These are phyloP conservation scores for Nicotiana undulata DNA, from an alignment of 257 asterid genomes.

Conservation along the genomic window DNA sequence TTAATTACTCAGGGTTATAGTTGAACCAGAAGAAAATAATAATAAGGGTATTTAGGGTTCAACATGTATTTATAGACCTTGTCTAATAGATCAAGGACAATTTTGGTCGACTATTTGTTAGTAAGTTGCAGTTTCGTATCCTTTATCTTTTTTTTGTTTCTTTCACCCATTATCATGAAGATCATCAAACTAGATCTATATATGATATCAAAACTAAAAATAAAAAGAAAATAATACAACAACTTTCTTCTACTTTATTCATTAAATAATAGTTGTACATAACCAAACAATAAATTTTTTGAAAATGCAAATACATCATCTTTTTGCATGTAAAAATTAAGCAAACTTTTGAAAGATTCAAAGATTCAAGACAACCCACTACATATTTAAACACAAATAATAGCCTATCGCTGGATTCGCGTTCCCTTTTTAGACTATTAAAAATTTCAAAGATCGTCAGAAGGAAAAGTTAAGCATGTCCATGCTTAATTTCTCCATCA, in stretches of 20 bases:
- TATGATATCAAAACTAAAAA: not conserved
- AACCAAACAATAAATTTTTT: not conserved
- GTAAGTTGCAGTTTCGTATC: not conserved
- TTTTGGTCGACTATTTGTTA: not conserved
- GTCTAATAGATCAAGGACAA: no score
- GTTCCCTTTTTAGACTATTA: no score
- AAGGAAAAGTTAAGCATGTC: slow-evolving; percentile 30
- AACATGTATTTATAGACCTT: no score
- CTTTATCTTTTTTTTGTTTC: not conserved
- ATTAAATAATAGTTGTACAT: not conserved
- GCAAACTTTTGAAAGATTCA: not conserved
- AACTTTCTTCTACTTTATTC: not conserved
- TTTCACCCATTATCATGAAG: not conserved
- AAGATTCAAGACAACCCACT: not conserved
- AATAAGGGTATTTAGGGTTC: no score
- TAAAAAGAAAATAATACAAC: not conserved
- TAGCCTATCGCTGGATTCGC: no score
- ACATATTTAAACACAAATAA: no score
- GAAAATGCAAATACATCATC: not conserved
- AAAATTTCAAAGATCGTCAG: not conserved
- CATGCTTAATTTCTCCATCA: slow-evolving; percentile 33
- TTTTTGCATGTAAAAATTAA: not conserved
- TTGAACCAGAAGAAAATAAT: no score
- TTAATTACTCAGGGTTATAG: no score
- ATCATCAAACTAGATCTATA: not conserved